A percentile compares a stretch with the other conserved stretches of the same genome.
Conservation (phyloP, 768 basidiomycete species). For the Rubroboletus pulcherrimus region DNA sequence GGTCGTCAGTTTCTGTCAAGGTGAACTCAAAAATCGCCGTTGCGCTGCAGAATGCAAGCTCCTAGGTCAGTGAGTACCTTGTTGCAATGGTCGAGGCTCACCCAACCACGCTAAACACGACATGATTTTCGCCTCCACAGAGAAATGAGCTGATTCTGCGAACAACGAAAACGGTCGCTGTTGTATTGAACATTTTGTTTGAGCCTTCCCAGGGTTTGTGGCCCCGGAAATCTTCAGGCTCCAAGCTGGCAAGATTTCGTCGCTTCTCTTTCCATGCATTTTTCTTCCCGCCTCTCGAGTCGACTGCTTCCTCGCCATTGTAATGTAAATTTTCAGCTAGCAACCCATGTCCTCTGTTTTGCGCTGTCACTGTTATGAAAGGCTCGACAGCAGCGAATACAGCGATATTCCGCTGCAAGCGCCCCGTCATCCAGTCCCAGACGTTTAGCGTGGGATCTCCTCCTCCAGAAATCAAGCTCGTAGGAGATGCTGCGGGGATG, state of each 20-base stretch:
- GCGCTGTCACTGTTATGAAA: slow-evolving; percentile 38
- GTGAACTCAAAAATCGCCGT: slow-evolving; percentile 61
- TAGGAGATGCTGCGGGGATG: slow-evolving; percentile 46
- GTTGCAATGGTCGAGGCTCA: slow-evolving; percentile 32
- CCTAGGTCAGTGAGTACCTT: neutral
- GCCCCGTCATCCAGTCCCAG: slow-evolving; percentile 78
- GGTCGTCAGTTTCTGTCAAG: slow-evolving; percentile 26
- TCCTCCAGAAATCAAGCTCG: slow-evolving; percentile 76
- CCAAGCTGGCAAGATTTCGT: slow-evolving; percentile 15
- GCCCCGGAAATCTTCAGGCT: slow-evolving; percentile 18
- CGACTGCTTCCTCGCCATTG: slow-evolving; percentile 10
- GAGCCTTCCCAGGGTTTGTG: slow-evolving; percentile 5
- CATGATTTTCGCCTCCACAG: slow-evolving; percentile 32
- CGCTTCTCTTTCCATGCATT: slow-evolving; percentile 21
- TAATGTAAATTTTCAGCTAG: slow-evolving; percentile 35
- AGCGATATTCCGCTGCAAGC: slow-evolving; percentile 46
- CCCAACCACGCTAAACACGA: slow-evolving; percentile 76
- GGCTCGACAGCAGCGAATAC: slow-evolving; percentile 48
- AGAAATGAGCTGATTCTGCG: slow-evolving; percentile 50
- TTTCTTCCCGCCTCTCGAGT: slow-evolving; percentile 14
- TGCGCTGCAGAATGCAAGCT: slow-evolving; percentile 40
- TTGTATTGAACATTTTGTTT: slow-evolving; percentile 19
- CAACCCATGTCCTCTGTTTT: slow-evolving; percentile 27
- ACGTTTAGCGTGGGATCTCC: slow-evolving; percentile 75
- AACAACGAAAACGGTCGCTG: slow-evolving; percentile 50